Evolutionary conservation across 495 filamentous ascomycete genomes (phyloP).

Genomic region (Penicillium soppii): DNA sequence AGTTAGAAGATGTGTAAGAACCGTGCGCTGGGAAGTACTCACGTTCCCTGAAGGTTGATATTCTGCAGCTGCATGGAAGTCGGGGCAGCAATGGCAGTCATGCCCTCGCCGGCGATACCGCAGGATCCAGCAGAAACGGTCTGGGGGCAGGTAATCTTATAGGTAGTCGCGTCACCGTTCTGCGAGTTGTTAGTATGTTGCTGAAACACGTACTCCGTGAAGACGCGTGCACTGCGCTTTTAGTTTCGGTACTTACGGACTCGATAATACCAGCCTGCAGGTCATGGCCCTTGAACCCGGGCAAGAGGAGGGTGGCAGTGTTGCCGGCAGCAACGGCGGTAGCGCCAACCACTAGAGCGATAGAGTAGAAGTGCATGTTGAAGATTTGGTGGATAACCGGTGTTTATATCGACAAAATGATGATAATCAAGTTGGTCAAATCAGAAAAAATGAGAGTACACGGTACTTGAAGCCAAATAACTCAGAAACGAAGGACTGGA

Average conservation of each 20-base stretch:
- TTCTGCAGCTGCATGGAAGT: slow-evolving; percentile 21
- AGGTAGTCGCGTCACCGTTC: slow-evolving; percentile 28
- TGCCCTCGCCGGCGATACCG: slow-evolving; percentile 23
- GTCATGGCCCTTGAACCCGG: slow-evolving; percentile 24
- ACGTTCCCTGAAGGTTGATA: slow-evolving; percentile 18
- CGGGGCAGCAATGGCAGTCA: slow-evolving; percentile 27
- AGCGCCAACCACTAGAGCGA: slow-evolving; percentile 28
- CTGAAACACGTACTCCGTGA: neutral
- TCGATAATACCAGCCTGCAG: slow-evolving; percentile 26
- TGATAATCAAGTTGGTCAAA: slow-evolving; percentile 20
- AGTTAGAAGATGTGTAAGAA: neutral
- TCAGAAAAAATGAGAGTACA: slow-evolving; percentile 18
- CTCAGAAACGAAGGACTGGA: slow-evolving; percentile 34
- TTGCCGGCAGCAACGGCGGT: slow-evolving; percentile 30
- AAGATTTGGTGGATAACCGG: slow-evolving; percentile 6
- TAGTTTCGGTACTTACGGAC: slow-evolving; percentile 16
- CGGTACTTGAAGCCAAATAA: slow-evolving; percentile 19
- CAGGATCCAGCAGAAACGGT: slow-evolving; percentile 16
- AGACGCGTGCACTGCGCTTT: neutral
- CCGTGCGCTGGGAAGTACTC: slow-evolving; percentile 1
- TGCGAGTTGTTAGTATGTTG: slow-evolving; percentile 5
- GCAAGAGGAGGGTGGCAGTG: slow-evolving; percentile 31
- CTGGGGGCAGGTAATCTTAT: slow-evolving; percentile 27
- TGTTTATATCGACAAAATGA: slow-evolving; percentile 10
- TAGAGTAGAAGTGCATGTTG: slow-evolving; percentile 30